Conservation (phyloP, 768 basidiomycete genomes). For the Trametes elegans region DNA sequence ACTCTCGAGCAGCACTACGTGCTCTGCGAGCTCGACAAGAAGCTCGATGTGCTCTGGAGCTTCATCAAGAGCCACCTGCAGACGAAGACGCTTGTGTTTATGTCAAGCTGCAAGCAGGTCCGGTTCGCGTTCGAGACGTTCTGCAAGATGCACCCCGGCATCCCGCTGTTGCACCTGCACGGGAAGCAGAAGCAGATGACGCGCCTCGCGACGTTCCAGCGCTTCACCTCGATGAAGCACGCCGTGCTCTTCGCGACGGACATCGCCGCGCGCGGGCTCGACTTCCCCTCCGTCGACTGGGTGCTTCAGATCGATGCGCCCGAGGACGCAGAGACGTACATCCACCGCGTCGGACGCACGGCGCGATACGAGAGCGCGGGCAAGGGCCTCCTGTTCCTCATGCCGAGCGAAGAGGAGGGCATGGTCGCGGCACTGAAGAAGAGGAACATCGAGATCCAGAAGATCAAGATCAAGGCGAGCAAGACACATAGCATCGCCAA, state of each 20-base stretch:
- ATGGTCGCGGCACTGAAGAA: slow-evolving; percentile 70
- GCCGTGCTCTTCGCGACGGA: slow-evolving; percentile 94
- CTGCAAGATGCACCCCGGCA: slow-evolving; percentile 91
- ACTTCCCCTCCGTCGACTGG: slow-evolving; percentile 97
- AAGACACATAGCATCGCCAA: slow-evolving; percentile 84
- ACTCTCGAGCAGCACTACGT: slow-evolving; percentile 88
- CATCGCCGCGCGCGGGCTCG: slow-evolving; percentile 92
- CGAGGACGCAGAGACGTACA: slow-evolving; percentile 96
- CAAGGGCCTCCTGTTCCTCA: slow-evolving; percentile 75
- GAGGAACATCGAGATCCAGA: slow-evolving; percentile 69
- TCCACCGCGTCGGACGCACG: slow-evolving; percentile 94
- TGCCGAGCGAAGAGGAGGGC: slow-evolving; percentile 92
- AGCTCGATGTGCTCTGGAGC: slow-evolving; percentile 88
- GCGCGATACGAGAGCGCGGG: slow-evolving; percentile 92
- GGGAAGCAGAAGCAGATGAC: slow-evolving; percentile 97
- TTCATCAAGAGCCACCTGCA: slow-evolving; percentile 95
- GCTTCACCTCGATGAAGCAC: slow-evolving; percentile 78
- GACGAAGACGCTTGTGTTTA: slow-evolving; percentile 88
- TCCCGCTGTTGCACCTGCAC: slow-evolving; percentile 90
- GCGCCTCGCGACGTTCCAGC: slow-evolving; percentile 77
- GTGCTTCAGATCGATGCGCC: slow-evolving; percentile 95
- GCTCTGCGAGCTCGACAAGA: slow-evolving; percentile 78
- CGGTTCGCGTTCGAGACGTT: slow-evolving; percentile 96
- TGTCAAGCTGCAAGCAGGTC: slow-evolving; percentile 95
- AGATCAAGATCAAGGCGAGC: slow-evolving; percentile 86